phyloP scores from a whole-genome alignment of 2,329 filamentous ascomycete genomes.

The Xylariaceae sp. region DNA sequence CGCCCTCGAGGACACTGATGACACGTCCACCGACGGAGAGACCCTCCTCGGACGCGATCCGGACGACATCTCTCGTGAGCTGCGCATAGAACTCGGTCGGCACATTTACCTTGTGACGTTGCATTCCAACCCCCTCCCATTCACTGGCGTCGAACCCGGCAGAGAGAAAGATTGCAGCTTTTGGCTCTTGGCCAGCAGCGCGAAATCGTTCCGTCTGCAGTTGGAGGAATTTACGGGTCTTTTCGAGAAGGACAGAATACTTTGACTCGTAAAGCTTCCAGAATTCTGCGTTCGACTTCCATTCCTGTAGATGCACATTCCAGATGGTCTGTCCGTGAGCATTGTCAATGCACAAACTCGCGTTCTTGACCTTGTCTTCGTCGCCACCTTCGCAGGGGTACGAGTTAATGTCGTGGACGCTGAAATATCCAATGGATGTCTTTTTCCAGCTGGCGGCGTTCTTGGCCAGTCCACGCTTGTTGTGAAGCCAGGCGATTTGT shows the following conservation, averaged over 20 bases:
- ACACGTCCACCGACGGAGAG: slow-evolving; percentile 75
- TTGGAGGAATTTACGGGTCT: slow-evolving; percentile 71
- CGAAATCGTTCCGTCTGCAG: slow-evolving; percentile 63
- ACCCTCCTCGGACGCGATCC: slow-evolving; percentile 72
- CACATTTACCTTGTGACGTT: slow-evolving; percentile 91
- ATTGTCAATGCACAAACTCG: slow-evolving; percentile 89
- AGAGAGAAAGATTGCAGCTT: slow-evolving; percentile 87
- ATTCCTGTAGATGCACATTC: slow-evolving; percentile 90
- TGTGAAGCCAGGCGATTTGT: slow-evolving; percentile 86
- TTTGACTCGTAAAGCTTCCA: slow-evolving; percentile 80
- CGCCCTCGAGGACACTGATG: slow-evolving; percentile 91
- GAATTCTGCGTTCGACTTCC: slow-evolving; percentile 78
- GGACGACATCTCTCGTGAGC: slow-evolving; percentile 79
- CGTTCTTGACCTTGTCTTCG: slow-evolving; percentile 85
- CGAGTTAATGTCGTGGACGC: slow-evolving; percentile 95
- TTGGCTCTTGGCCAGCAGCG: slow-evolving; percentile 57
- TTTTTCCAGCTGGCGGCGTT: slow-evolving; percentile 74
- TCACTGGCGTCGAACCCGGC: slow-evolving; percentile 97
- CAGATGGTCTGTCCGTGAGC: slow-evolving; percentile 91
- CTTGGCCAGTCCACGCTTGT: slow-evolving; percentile 65
- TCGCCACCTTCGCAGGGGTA: slow-evolving; percentile 96
- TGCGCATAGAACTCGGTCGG: slow-evolving; percentile 94
- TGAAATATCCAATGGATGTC: slow-evolving; percentile 90
- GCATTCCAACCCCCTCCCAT: slow-evolving; percentile 89
- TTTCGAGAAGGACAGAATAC: slow-evolving; percentile 72